phyloP scores from a whole-genome alignment of 2,329 filamentous ascomycete genomes.

The Penicillium freii region DNA sequence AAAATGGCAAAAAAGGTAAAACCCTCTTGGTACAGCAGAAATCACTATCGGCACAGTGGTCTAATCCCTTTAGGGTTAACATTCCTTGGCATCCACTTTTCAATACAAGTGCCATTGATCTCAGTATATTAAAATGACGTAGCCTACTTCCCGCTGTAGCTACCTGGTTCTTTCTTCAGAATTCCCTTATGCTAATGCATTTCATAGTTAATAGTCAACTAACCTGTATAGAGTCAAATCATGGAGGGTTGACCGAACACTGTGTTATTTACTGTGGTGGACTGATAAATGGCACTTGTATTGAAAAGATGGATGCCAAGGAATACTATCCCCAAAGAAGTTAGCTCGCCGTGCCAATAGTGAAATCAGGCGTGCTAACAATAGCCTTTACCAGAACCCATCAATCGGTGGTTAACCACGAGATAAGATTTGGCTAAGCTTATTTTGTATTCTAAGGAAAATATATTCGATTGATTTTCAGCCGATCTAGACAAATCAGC shows the following conservation, averaged over 20 bases:
- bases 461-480: too few species aligned
- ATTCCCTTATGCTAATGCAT: too few species aligned
- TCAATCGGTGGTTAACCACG: neutral
- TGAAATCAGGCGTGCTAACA: neutral
- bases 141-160: too few species aligned
- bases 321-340: neutral
- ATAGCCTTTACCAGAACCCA: neutral
- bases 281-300: neutral
- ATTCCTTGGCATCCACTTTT: neutral
- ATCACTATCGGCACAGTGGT: neutral
- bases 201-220: too few species aligned
- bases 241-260: neutral
- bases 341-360: neutral
- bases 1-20: neutral
- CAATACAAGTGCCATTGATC: neutral
- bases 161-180: too few species aligned
- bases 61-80: neutral
- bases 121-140: too few species aligned
- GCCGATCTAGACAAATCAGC: too few species aligned
- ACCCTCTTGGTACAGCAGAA: neutral
- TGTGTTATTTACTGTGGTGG: neutral
- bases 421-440: neutral
- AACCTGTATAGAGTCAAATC: too few species aligned
- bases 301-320: neutral
- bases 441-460: neutral